Conservation (phyloP, 495 filamentous ascomycete species). For the Usnea hakonensis region DNA sequence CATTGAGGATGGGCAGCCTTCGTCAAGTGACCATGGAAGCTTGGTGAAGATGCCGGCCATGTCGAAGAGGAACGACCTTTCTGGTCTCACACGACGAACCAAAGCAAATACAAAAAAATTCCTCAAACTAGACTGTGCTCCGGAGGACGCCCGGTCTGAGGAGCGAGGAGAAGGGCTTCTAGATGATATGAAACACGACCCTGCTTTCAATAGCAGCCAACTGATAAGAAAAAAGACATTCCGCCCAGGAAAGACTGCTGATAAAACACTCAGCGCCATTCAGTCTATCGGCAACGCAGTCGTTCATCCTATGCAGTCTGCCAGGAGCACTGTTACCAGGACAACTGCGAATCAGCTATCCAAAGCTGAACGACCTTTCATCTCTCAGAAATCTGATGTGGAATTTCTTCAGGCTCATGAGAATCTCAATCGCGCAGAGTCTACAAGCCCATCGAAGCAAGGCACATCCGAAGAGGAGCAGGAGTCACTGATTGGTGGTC, state of each 20-base stretch:
- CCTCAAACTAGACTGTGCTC: slow-evolving; percentile 7
- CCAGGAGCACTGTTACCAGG: slow-evolving; percentile 28
- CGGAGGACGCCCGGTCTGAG: background rate
- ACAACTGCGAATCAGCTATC: slow-evolving; percentile 29
- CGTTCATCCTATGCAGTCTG: slow-evolving; percentile 30
- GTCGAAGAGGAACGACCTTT: slow-evolving; percentile 10
- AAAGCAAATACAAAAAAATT: slow-evolving; percentile 20
- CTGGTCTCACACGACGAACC: slow-evolving; percentile 10
- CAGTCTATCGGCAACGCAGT: slow-evolving; percentile 24
- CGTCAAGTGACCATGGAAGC: slow-evolving; percentile 6
- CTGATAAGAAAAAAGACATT: slow-evolving; percentile 13
- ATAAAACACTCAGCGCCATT: slow-evolving; percentile 16
- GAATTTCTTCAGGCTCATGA: slow-evolving; percentile 36
- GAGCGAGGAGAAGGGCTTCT: background rate
- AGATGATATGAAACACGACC: slow-evolving; percentile 18
- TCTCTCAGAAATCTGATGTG: slow-evolving; percentile 31
- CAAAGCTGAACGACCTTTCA: slow-evolving; percentile 31
- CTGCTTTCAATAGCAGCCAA: slow-evolving; percentile 26
- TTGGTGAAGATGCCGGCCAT: background rate
- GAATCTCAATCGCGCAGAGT: slow-evolving; percentile 24
- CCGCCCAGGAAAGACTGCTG: slow-evolving; percentile 10
- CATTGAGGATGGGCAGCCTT: background rate
- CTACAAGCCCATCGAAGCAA: slow-evolving; percentile 16
- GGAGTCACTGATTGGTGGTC: slow-evolving; percentile 5
- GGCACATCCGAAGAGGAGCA: slow-evolving; percentile 18